Evolutionary conservation across 176 grass and related monocot species (phyloP), one percentile per base, ranked within the genome.

Genomic region (Coix lacrymajobi): DNA sequence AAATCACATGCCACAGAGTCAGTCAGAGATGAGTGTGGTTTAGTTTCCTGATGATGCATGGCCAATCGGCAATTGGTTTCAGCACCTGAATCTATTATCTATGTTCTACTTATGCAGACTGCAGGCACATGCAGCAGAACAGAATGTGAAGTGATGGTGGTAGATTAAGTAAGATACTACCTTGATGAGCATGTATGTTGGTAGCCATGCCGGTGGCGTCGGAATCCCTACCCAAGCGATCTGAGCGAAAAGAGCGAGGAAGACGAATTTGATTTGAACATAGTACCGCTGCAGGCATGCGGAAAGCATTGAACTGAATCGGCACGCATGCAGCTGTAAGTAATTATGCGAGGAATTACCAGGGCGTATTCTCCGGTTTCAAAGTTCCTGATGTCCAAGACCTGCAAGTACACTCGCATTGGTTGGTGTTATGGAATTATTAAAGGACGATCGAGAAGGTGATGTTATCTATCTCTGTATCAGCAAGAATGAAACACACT

Each of bases 151-250:
- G n/a, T 26, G 65, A 13, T 39, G 20, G 9, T 9, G n/a, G 33
- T 38, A 67, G 11, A 62, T 2, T 36, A 1, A 1, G 13, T 36
- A 1, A 1, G 13, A 31, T 88, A 7, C 17, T 49, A 94, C 95
- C 95, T 97, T 97, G 79, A 97, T 92, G 79, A 94, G 92, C 95
- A 97, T 97, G 83, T 94, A 85, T 29, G 95, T 94, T 7, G 95
- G 95, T n/a, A 97, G 49, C 95, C 95, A 97, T 52, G 95, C 92
- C 17, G 95, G 95, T 33, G 95, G 89, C 20, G 95, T 94, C 28
- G 95, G 95, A 43, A 97, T 94, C 25, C 92, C 95, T 6, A 97
- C 95, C 95, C 95, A 94, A 8, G 92, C 95, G n/a, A 97, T 90
- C 95, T 97, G 64, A 33, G 72, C 32, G 28, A 64, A n/a, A 22